Evolutionary conservation across 805 yeast species (phyloP).

Genomic region (Pichia eremophila): DNA sequence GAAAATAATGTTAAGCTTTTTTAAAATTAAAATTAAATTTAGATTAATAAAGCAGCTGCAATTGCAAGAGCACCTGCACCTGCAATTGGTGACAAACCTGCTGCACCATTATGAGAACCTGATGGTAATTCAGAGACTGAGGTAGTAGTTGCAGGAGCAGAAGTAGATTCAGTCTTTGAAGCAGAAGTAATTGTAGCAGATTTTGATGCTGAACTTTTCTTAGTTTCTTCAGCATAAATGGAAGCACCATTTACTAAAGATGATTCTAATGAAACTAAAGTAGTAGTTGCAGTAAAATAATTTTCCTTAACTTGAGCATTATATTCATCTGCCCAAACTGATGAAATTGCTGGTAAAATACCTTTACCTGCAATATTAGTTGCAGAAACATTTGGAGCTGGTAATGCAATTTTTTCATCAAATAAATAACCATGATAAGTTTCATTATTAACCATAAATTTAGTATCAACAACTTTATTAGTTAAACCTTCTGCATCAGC

Average conservation of each 20-base stretch:
- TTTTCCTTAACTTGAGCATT: constrained; percentile 18
- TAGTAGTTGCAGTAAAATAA: constrained; percentile 27
- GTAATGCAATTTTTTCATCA: constrained; percentile 22
- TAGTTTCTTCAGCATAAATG: constrained; percentile 3
- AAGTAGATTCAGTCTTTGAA: background rate
- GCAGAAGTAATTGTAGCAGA: constrained; percentile 2
- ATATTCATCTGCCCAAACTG: constrained; percentile 26
- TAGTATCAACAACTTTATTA: constrained; percentile 27
- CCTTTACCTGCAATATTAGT: constrained; percentile 27
- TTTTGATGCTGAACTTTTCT: constrained; percentile 9
- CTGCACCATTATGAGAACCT: background rate
- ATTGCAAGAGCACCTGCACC: background rate
- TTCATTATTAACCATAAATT: constrained; percentile 25
- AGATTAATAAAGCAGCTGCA: background rate
- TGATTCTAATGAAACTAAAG: constrained; percentile 16
- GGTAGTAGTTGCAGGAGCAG: background rate
- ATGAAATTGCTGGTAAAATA: constrained; percentile 24
- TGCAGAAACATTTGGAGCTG: constrained; percentile 31
- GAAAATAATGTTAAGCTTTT: too few species aligned
- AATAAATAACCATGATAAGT: constrained; percentile 26
- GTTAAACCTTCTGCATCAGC: constrained; percentile 28
- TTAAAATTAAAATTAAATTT: background rate
- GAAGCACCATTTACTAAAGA: constrained; percentile 9
- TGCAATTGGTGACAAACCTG: background rate
- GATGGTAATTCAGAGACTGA: background rate